These are phyloP conservation scores for Saccharomycopsis fodiens DNA, from an alignment of 805 yeast genomes.

Conservation along the genomic window DNA sequence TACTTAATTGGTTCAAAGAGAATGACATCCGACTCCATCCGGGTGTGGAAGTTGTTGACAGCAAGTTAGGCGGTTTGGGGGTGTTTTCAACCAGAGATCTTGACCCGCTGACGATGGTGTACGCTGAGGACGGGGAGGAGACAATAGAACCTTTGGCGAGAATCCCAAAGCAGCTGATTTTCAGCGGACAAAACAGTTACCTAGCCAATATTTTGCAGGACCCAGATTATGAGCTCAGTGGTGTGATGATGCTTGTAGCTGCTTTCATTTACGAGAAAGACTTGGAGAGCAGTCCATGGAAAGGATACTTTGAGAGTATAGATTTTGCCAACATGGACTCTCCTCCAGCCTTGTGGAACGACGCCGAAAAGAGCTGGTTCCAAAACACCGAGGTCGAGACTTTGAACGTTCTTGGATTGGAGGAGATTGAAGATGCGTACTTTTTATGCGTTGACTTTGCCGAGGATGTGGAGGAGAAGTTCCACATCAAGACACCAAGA, in stretches of 20 bases:
- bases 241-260: constrained; percentile 57
- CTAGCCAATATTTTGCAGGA: constrained; percentile 65
- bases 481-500: constrained; percentile 12
- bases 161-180: constrained; percentile 52
- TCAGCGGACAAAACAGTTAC: constrained; percentile 50
- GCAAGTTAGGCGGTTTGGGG: constrained; percentile 61
- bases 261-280: constrained; percentile 65
- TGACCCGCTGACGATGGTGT: constrained; percentile 25
- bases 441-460: constrained; percentile 27
- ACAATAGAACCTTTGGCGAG: constrained; percentile 35
- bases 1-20: constrained; percentile 12
- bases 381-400: constrained; percentile 55
- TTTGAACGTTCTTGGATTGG: constrained; percentile 50
- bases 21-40: constrained; percentile 17
- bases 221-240: constrained; percentile 45
- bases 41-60: constrained; percentile 34
- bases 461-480: constrained; percentile 22
- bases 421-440: constrained; percentile 34
- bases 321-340: constrained; percentile 8
- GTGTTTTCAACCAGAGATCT: constrained; percentile 50
- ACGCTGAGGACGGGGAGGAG: background rate
- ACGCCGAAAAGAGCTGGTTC: constrained; percentile 38
- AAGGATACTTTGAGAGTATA: constrained; percentile 32
- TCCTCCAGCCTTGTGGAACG: constrained; percentile 66
- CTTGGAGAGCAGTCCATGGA: constrained; percentile 78